Conservation (phyloP, 169 alveolate genomes). For the Plasmodium fragile region DNA sequence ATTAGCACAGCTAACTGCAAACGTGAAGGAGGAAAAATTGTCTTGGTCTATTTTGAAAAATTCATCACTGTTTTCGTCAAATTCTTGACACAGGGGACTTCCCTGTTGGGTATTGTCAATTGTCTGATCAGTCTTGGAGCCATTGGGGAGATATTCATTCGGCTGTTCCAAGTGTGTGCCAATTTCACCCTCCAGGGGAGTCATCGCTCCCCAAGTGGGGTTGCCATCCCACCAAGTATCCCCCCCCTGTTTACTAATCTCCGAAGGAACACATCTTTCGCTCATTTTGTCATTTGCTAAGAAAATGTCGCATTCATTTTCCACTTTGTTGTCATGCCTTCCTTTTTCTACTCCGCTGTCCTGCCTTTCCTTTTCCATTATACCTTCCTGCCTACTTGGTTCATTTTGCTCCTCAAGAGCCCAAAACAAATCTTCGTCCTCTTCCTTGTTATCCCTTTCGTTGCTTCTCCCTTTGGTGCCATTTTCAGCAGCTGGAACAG, state of each 20-base stretch:
- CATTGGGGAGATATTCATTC: not conserved
- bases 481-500: not conserved
- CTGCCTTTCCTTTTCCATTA: not conserved
- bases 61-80: conserved; percentile 21
- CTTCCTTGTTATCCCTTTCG: conserved; percentile 5
- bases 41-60: conserved; percentile 62
- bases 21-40: conserved; percentile 36
- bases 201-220: not conserved
- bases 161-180: not conserved
- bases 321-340: not conserved
- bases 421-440: conserved; percentile 36
- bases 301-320: not conserved
- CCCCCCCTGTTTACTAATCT: not conserved
- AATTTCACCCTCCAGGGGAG: not conserved
- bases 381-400: not conserved
- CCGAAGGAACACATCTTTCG: not conserved
- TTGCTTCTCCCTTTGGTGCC: not conserved
- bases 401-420: conserved; percentile 27
- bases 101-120: not conserved
- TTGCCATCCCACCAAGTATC: not conserved
- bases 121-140: not conserved
- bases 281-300: not conserved
- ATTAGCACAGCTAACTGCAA: conserved; percentile 11
- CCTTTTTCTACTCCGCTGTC: not conserved
- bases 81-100: not conserved